Evolutionary conservation across 768 basidiomycete genomes (phyloP).

Genomic region (Kondoa malvinella): DNA sequence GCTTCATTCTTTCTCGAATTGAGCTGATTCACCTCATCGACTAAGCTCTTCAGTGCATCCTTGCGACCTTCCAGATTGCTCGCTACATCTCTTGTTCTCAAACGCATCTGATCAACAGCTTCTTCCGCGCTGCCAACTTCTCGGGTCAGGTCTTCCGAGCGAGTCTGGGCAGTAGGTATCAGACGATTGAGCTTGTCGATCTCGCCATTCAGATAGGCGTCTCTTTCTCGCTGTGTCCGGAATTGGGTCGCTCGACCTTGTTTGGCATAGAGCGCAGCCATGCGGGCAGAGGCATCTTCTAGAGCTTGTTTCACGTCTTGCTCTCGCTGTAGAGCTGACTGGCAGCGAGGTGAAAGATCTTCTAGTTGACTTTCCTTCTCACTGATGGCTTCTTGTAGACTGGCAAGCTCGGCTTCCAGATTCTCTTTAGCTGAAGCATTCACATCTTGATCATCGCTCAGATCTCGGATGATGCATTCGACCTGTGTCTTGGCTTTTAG

Average conservation of each 20-base stretch:
- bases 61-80: slow-evolving; percentile 5
- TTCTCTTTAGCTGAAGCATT: slow-evolving; percentile 48
- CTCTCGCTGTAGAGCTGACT: slow-evolving; percentile 38
- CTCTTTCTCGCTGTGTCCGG: slow-evolving; percentile 62
- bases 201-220: slow-evolving; percentile 63
- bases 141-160: slow-evolving; percentile 39
- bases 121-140: slow-evolving; percentile 27
- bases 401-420: slow-evolving; percentile 48
- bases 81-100: slow-evolving; percentile 37
- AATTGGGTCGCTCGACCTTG: slow-evolving; percentile 78
- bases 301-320: slow-evolving; percentile 41
- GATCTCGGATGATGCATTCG: slow-evolving; percentile 63
- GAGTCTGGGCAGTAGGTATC: slow-evolving; percentile 39
- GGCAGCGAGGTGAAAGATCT: slow-evolving; percentile 56
- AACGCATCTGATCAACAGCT: slow-evolving; percentile 38
- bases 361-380: slow-evolving; percentile 48
- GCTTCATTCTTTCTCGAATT: slow-evolving; percentile 42
- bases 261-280: slow-evolving; percentile 67
- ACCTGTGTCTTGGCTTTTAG: slow-evolving; percentile 69
- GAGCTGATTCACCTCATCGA: slow-evolving; percentile 43
- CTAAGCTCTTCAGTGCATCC: slow-evolving; percentile 44
- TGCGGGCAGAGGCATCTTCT: slow-evolving; percentile 53
- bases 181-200: slow-evolving; percentile 51
- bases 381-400: slow-evolving; percentile 45
- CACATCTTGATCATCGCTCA: slow-evolving; percentile 45